phyloP scores from a whole-genome alignment of 345 rosid genomes.

The Syzygium grande region DNA sequence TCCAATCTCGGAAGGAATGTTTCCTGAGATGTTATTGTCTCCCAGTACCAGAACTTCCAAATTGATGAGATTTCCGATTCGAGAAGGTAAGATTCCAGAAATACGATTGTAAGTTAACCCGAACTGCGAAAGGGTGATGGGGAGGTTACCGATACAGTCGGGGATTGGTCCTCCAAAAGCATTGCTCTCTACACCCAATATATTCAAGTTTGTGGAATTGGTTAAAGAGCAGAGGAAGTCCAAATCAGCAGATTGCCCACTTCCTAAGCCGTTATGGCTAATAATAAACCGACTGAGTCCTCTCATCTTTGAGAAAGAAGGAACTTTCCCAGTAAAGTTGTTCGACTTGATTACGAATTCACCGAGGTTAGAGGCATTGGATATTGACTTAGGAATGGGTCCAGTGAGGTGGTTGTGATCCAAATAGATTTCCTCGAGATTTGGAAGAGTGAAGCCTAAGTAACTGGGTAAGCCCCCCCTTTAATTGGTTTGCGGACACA shows the following conservation, averaged over 20 bases:
- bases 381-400: not conserved
- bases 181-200: accelerated
- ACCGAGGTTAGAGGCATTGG: not conserved
- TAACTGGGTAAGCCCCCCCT: accelerated
- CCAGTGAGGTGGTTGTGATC: accelerated
- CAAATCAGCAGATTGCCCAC: not conserved
- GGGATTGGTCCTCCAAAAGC: not conserved
- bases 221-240: not conserved
- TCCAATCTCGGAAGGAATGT: not conserved
- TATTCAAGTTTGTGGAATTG: not conserved
- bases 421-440: accelerated
- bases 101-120: not conserved
- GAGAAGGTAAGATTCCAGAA: not conserved
- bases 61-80: slow-evolving; percentile 11
- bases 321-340: not conserved
- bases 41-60: not conserved
- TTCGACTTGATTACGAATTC: accelerated
- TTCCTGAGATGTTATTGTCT: not conserved
- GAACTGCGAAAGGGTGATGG: accelerated
- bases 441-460: not conserved
- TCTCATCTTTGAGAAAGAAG: not conserved
- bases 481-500: accelerated
- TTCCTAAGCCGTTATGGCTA: accelerated
- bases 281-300: accelerated
- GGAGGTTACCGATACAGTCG: not conserved